phyloP scores from a whole-genome alignment of 352 stramenopile species.

The Peronosclerospora sorghi region DNA sequence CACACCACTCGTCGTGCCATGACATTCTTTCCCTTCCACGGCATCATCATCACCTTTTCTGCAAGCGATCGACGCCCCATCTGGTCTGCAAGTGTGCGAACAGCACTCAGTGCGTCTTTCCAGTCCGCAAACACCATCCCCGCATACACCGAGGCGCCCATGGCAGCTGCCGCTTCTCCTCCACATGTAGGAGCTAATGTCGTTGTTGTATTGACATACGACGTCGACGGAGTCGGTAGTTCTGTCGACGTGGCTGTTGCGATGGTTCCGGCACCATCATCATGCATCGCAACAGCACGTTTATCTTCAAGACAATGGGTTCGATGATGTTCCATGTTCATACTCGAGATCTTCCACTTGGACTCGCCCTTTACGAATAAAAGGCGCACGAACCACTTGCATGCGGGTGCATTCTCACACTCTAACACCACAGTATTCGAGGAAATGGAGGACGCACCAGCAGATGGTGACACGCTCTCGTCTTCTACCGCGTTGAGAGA shows the following conservation, averaged over 20 bases:
- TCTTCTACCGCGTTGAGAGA: neutral
- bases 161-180: conserved; percentile 2
- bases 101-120: conserved; percentile 45
- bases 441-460: conserved; percentile 5
- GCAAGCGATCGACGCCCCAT: conserved; percentile 46
- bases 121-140: conserved; percentile 38
- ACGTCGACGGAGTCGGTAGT: conserved; percentile 2
- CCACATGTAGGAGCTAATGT: conserved; percentile 1
- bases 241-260: conserved; percentile 23
- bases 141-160: conserved; percentile 28
- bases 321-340: conserved; percentile 54
- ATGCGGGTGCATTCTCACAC: conserved; percentile 49
- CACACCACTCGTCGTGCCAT: conserved; percentile 45
- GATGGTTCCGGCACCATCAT: conserved; percentile 11
- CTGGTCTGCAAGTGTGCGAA: conserved; percentile 39
- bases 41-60: conserved; percentile 37
- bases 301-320: conserved; percentile 34
- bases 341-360: conserved; percentile 66
- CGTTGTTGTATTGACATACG: conserved; percentile 1
- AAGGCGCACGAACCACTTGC: conserved; percentile 70
- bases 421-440: conserved; percentile 44
- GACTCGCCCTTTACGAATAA: conserved; percentile 51
- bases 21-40: conserved; percentile 30
- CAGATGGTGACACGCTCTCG: neutral
- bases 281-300: neutral